Evolutionary conservation across 768 basidiomycete species (phyloP), one percentile per base, ranked within the genome.

Genomic region (Postia placenta): DNA sequence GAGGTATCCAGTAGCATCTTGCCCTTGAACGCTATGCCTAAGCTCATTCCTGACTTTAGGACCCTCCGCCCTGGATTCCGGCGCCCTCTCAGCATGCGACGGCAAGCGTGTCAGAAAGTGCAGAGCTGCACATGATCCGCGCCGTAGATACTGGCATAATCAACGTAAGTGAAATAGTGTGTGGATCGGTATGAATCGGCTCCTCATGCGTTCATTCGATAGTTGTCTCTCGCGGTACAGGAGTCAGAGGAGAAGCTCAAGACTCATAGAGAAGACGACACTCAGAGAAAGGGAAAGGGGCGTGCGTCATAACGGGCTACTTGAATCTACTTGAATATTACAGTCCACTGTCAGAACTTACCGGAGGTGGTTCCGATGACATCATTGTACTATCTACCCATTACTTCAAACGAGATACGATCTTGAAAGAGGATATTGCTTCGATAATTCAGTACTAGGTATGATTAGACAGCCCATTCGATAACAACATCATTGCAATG

Each of bases 141-240:
- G 84, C 84, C 11, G 86, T 92, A 5, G 87, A 90, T 56, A 92
- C 89, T 1, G 89, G 89, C 2, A 78, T 92, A 38, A 78, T 92
- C 45, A 88, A 85, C 60, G 90, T 83, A 60, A 58, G 79, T 58
- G 15, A 38, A 2, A 28, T 27, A n/a, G 3, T 47, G 11, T 37
- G 12, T 23, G 30, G 38, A 23, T n/a, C 17, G n/a, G 4, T 38
- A n/a, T 26, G 27, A 42, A 1, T 19, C 24, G 4, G 15, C 36
- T 51, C 41, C 45, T 22, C 5, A 30, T 15, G n/a, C 15, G 27
- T 17, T 4, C 36, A 11, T 22, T 35, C 38, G 20, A 23, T 47
- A 90, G 88, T 66, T 91, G 36, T 83, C 87, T 17, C 69, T 91
- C 1, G 81, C 81, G 6, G 81, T 91, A 17, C 87, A 92, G 61